Base-by-base conservation (phyloP, 352 stramenopile species). In the Thalassiosira exigua region DNA sequence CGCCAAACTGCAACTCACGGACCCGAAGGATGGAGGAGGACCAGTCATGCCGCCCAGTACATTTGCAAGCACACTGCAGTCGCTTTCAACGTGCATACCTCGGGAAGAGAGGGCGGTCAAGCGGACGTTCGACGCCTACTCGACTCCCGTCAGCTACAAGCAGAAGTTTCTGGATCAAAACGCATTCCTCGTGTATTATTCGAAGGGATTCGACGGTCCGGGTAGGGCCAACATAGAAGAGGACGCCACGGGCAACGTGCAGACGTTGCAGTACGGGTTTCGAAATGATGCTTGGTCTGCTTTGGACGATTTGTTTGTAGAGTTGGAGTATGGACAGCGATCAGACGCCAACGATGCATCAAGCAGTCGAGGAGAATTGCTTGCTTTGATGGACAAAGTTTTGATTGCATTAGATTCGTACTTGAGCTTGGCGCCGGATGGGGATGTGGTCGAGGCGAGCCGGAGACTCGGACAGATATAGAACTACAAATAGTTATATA, bases 111-210 rank as follows among this genome's bases (percentile, higher is more conserved):
- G 75, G 22, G 26, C 48, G 41, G 92, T 94, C 61, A 94, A 94
- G 74, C 54, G 72, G 52, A 46, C 92, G 19, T 94, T 94, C 82
- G 89, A 94, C 79, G 75, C 74, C 21, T 94, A 92, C 67, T 91
- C 82, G 0, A 76, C 86, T 70, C 79, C 75, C 24, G 75, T 93
- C 30, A 90, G 75, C 7, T 94, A 94, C 76, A 94, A 94, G 62
- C 86, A 93, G 70, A 89, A 85, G 41, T 94, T 90, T 75, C 41
- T 93, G 9, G 88, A 94, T 80, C 73, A 89, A 41, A 94, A 94
- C 87, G 88, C 90, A 5, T 94, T 93, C 75, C 77, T 94, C 41
- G 88, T 94, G 1, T 94, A 94, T 46, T 94, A 94, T 44, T 92
- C 90, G 36, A 88, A 91, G 67, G 90, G 87, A 53, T 93, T 88